Conservation (phyloP, 495 filamentous ascomycete species). For the Penicillium paradoxum region DNA sequence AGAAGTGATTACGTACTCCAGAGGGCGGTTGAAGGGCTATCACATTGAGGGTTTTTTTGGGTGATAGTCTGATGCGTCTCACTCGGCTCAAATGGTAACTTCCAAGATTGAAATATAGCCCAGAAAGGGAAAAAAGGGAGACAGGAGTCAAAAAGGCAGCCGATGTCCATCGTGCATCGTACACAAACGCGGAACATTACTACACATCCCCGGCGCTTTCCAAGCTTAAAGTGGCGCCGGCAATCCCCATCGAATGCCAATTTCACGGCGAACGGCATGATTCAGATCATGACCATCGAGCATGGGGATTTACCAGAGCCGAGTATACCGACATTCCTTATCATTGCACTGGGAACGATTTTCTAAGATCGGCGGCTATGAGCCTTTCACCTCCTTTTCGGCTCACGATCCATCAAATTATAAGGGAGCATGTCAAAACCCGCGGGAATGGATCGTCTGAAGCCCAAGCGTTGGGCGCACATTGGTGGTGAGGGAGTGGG, state of each 20-base stretch:
- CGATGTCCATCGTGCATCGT: neutral
- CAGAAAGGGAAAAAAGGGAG: too few species aligned
- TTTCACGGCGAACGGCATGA: neutral
- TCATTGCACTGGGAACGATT: slow-evolving; percentile 1
- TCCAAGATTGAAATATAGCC: too few species aligned
- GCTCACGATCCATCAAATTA: slow-evolving; percentile 24
- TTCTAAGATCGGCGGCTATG: slow-evolving; percentile 27
- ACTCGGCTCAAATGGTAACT: too few species aligned
- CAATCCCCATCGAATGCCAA: neutral
- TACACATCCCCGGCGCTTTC: slow-evolving; percentile 13
- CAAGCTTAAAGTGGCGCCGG: slow-evolving; percentile 15
- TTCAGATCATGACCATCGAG: neutral
- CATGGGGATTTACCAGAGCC: neutral
- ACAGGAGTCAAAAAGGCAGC: neutral
- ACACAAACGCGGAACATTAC: slow-evolving; percentile 4
- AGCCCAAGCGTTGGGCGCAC: slow-evolving; percentile 19
- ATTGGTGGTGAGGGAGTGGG: slow-evolving; percentile 10
- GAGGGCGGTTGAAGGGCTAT: too few species aligned
- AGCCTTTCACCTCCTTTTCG: slow-evolving; percentile 28
- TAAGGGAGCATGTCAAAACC: slow-evolving; percentile 13
- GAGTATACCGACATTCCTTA: slow-evolving; percentile 5
- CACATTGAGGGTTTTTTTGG: too few species aligned
- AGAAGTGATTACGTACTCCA: too few species aligned
- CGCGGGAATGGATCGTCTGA: slow-evolving; percentile 33
- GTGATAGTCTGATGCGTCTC: too few species aligned